Base-by-base conservation (phyloP, 2,329 filamentous ascomycete species). In the Tolypocladium capitatum region DNA sequence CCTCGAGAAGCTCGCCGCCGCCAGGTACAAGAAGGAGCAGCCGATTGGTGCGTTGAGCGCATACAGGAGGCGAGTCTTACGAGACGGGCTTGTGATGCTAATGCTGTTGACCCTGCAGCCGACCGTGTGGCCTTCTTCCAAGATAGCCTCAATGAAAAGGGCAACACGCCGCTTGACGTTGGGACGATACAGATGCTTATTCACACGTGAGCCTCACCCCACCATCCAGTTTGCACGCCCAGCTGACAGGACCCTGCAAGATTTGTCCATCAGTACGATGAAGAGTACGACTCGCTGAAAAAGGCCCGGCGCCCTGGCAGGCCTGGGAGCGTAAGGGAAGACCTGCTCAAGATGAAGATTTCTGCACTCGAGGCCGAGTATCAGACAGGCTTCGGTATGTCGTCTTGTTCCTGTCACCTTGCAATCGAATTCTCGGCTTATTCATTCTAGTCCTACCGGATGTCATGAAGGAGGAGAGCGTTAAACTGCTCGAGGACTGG, bases 351-450 rank as follows among this genome's bases (percentile, higher is more conserved):
- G 62, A 74, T 86, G 58, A 83, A 81, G 53, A 81, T 86, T 47
- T 74, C 77, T 14, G 69, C 69, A 1, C 84, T 96, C 53, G 74
- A 83, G 59, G 84, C 84, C 56, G 92, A 98, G 69, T 86, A 86
- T 55, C 76, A 83, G 53, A 80, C 81, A 46, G 92, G 92, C 0
- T 94, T 95, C 60, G 84, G 86, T 87, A 55, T 69, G 27, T 6
- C 41, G 27, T 4, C 16, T 42, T 45, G 11, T 7, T 30, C 27
- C 11, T 16, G 6, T 16, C 16, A 7, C 18, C 3, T 21, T 20
- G 33, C n/a, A 13, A 16, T 32, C 31, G 31, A 6, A 18, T 11
- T 20, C 13, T 1, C 21, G 5, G 13, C 35, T 41, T 21, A 18
- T 6, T 20, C 28, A 3, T 0, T 18, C 2, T 47, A 83, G 80